Evolutionary conservation across 129 eudicot genomes (phyloP).

Genomic region (Tanacetum coccineum): DNA sequence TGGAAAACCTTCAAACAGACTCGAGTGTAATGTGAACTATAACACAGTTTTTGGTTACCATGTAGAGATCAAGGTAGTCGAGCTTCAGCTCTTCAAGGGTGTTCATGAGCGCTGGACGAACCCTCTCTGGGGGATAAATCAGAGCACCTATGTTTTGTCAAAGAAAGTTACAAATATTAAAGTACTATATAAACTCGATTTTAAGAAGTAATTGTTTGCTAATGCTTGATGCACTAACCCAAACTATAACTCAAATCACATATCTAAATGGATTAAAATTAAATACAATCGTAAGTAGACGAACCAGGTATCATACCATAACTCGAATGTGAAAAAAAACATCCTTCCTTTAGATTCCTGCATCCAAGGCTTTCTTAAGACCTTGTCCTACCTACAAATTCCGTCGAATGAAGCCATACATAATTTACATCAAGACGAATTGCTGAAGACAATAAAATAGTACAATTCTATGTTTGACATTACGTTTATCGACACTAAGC

Average conservation of each 20-base stretch:
- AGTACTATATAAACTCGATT: not conserved
- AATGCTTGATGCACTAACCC: no score
- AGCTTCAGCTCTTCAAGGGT: conserved; percentile 57
- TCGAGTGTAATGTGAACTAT: no score
- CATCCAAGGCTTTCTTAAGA: conserved; percentile 44
- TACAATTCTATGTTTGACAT: no score
- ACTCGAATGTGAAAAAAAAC: conserved; percentile 48
- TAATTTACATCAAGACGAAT: not conserved
- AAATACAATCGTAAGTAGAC: not conserved
- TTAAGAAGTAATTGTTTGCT: no score
- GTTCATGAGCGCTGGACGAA: conserved; percentile 56
- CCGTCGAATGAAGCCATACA: not conserved
- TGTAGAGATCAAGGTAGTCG: conserved; percentile 70
- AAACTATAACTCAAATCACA: no score
- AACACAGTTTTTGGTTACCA: conserved; percentile 26
- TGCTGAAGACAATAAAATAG: not conserved
- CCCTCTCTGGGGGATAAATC: conserved; percentile 55
- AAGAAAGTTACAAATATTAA: not conserved
- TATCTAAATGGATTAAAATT: no score
- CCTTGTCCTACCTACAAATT: conserved; percentile 43
- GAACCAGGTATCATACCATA: conserved; percentile 36
- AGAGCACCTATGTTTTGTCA: conserved; percentile 41
- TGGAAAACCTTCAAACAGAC: no score
- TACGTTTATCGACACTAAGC: no score
- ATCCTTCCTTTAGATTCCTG: conserved; percentile 44